Evolutionary conservation across 2,329 filamentous ascomycete genomes (phyloP), one percentile per base, ranked within the genome.

Genomic region (Colletotrichum tamarilloi): DNA sequence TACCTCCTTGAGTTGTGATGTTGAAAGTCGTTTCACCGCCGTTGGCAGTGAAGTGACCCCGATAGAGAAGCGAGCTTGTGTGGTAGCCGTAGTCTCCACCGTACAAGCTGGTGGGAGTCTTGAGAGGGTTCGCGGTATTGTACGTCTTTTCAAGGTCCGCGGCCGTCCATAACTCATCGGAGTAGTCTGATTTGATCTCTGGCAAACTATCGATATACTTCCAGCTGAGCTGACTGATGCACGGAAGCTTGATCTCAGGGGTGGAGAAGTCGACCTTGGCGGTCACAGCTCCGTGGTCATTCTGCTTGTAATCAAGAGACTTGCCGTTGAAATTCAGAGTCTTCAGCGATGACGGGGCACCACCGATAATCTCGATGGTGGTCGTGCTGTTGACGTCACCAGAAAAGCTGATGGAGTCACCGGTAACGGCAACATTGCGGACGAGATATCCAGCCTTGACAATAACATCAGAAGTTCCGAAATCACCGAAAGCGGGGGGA

Each of bases 71-170:
- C 5, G 87, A 87, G 24, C 92, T 92, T 0, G 89, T 88, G 79
- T 93, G 86, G 82, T 89, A 94, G 28, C 92, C 92, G 78, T 94
- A 94, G 81, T 94, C 92, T 58, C 87, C 88, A 1, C 87, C 86
- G 78, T 92, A 94, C 0, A 94, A 86, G 1, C 87, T 89, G 0
- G 87, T 89, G 0, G 92, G 91, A 0, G 92, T 94, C 5, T 90
- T 81, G 3, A 86, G 79, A 11, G 83, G 78, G 53, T 72, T 63
- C 6, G 66, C 71, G 12, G 76, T 74, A 62, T 78, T 79, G 67
- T 72, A 74, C 4, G 77, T 78, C 26, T 26, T 62, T 8, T 80
- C 78, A 12, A 86, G 80, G 12, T 82, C 81, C 5, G 83, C 83
- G n/a, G 81, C 82, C 2, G 84, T 84, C 69, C 84, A 82, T 0